Evolutionary conservation across 495 filamentous ascomycete genomes (phyloP), one percentile per base, ranked within the genome.

Genomic region (Recurvomyces mirabilis): DNA sequence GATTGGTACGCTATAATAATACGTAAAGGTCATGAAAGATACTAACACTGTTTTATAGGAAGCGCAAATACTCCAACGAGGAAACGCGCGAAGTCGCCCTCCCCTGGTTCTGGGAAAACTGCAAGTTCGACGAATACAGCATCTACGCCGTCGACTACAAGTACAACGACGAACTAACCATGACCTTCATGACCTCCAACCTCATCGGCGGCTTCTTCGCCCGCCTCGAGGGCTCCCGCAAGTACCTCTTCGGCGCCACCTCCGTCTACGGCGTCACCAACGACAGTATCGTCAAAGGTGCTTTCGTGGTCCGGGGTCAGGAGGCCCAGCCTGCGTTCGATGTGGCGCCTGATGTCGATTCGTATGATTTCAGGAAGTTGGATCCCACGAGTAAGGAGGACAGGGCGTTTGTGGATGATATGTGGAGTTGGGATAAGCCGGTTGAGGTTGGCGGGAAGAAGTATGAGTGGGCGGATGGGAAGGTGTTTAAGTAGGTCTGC

Each of bases 401-500:
- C 70, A 77, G 75, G 62, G 84, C 80, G 62, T 82, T 80, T 63
- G 71, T 95, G 60, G 77, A 93, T 52, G 78, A 85, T 61, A 73
- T 82, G 67, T 99, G 91, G 91, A 71, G 79, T 49, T 84, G 79
- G 75, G 91, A 96, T 61, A 81, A 82, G 68, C 82, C 87, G 46
- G 64, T 85, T 54, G 65, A 67, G 53, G 72, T 85, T 56, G 65
- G 79, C 56, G 89, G 79, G 68, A 93, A 96, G 79, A 77, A 75
- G 63, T 87, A 75, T 57, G 62, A 69, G 48, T 75, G 66, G 71
- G 82, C 80, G 60, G 84, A 87, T 55, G 93, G 93, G 59, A 94
- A 99, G 76, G 86, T 94, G 63, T 96, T 96, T 81, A 98, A 96
- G 81, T 98, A 91, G 73, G n/a, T n/a, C n/a, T n/a, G n/a, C n/a